These are phyloP conservation scores for Sordariomycetes sp. DNA, from an alignment of 2,329 filamentous ascomycete genomes.

Conservation along the genomic window DNA sequence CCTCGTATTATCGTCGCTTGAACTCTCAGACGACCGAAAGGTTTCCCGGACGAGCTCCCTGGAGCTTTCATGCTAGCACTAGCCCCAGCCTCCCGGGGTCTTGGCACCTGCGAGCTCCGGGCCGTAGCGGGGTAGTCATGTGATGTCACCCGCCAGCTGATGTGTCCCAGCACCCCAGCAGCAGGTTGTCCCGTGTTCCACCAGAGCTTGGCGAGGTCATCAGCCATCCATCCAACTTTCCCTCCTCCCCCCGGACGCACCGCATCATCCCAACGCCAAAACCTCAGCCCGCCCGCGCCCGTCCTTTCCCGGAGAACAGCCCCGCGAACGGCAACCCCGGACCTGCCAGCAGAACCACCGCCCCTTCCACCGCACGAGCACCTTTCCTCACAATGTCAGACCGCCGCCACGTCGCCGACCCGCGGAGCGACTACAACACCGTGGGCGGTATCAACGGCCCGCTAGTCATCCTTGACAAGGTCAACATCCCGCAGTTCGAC, in stretches of 20 bases:
- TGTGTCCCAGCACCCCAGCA: neutral
- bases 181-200: neutral
- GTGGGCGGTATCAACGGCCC: slow-evolving; percentile 96
- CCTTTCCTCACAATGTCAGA: slow-evolving; percentile 34
- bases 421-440: slow-evolving; percentile 84
- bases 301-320: neutral
- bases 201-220: slow-evolving; percentile 1
- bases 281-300: neutral
- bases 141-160: slow-evolving; percentile 18
- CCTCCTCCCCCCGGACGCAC: neutral
- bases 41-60: neutral
- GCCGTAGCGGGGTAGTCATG: slow-evolving; percentile 17
- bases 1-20: neutral
- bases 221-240: neutral
- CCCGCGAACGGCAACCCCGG: neutral
- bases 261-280: neutral
- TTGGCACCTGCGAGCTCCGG: neutral
- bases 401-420: slow-evolving; percentile 40
- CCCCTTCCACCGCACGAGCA: neutral
- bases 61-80: neutral
- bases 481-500: slow-evolving; percentile 96
- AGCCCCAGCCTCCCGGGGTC: neutral
- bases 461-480: slow-evolving; percentile 93
- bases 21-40: too few relatives aligned
- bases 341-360: neutral